Conservation (phyloP, 75 land plant species). For the Cunninghamia lanceolata region DNA sequence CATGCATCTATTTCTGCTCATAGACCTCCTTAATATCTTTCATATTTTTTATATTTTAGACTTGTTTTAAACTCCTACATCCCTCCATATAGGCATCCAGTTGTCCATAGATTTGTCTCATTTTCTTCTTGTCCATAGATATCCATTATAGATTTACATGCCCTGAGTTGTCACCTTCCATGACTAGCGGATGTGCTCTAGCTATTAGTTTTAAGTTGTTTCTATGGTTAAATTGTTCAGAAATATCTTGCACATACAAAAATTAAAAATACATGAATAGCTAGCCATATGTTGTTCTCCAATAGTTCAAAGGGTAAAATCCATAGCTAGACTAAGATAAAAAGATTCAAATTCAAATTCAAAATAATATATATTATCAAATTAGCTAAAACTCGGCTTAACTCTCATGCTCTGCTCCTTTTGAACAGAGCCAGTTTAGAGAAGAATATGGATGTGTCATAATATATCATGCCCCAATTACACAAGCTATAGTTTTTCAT, state of each 20-base stretch:
- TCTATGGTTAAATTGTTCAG: constrained; percentile 88
- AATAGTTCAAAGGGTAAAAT: neutral
- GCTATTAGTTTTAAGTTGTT: constrained; percentile 91
- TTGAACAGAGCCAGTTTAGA: neutral
- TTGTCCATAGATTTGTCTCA: no score
- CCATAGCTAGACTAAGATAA: neutral
- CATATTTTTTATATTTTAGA: no score
- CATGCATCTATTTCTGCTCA: no score
- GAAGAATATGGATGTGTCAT: neutral
- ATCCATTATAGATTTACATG: no score
- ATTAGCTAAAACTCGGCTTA: no score
- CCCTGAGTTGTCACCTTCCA: constrained; percentile 97
- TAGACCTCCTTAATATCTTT: no score
- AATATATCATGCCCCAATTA: neutral
- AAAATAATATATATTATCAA: no score
- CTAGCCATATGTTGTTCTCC: neutral
- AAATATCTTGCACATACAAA: constrained; percentile 99
- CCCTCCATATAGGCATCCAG: no score
- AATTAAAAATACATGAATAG: neutral
- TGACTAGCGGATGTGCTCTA: constrained; percentile 89
- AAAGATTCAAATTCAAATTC: neutral
- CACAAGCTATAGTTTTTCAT: neutral
- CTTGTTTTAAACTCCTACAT: no score
- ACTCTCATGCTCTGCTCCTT: no score
- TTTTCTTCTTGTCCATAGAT: no score